Conservation (phyloP, 176 grass and related monocot genomes). For the Eragrostis curvula region DNA sequence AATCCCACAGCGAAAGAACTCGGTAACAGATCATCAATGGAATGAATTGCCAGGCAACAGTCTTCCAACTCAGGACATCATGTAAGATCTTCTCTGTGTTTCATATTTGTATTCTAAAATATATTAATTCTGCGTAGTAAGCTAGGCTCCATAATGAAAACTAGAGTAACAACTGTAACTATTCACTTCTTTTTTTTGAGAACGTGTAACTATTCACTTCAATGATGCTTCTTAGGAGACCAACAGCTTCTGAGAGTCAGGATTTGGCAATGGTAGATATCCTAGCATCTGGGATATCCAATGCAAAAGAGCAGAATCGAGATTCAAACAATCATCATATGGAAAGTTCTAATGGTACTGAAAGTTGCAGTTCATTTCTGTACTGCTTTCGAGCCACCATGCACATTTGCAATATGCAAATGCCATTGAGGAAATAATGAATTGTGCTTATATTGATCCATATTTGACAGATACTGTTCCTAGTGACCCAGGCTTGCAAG, state of each 20-base stretch:
- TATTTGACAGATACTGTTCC: constrained; percentile 34
- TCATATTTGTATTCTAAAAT: constrained; percentile 33
- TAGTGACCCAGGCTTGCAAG: neutral
- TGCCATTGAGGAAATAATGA: neutral
- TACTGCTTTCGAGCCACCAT: neutral
- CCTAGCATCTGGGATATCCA: constrained; percentile 23
- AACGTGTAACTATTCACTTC: no score
- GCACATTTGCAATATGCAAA: constrained; percentile 8
- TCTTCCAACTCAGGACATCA: constrained; percentile 29
- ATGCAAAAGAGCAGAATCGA: constrained; percentile 27
- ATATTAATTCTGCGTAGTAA: constrained; percentile 6
- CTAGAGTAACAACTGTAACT: constrained; percentile 10
- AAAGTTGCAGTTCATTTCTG: constrained; percentile 16
- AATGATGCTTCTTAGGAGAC: constrained; percentile 36
- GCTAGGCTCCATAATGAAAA: constrained; percentile 3
- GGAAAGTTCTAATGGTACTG: constrained; percentile 33
- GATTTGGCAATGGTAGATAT: no score
- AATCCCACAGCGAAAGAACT: constrained; percentile 31
- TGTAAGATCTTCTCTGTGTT: constrained; percentile 38
- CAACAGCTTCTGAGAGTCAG: constrained; percentile 27
- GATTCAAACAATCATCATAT: constrained; percentile 29
- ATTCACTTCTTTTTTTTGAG: no score
- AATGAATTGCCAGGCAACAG: constrained; percentile 18
- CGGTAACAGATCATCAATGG: neutral
- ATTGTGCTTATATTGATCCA: constrained; percentile 27